These are phyloP conservation scores for Arachis monticola DNA, from an alignment of 331 rosid genomes.

Conservation along the genomic window DNA sequence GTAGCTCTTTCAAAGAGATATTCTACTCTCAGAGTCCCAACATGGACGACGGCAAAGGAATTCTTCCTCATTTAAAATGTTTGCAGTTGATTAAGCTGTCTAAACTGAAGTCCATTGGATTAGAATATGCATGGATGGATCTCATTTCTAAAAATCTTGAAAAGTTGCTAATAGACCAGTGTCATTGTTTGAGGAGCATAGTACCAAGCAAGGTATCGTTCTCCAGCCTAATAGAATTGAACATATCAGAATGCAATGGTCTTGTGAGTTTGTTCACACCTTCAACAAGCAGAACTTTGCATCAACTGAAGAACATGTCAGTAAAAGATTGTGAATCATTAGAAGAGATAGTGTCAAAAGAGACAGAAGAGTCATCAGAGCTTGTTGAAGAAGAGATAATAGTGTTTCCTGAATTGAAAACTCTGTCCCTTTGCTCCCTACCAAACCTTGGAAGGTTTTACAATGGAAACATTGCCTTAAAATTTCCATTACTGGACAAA, in stretches of 20 bases:
- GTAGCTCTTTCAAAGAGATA: slow-evolving; percentile 17
- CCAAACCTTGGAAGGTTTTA: too few relatives aligned
- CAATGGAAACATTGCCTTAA: too few relatives aligned
- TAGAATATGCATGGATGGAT: not conserved
- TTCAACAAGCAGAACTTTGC: too few relatives aligned
- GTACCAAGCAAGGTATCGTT: slow-evolving; percentile 1
- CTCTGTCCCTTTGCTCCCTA: too few relatives aligned
- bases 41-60: not conserved
- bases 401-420: too few relatives aligned
- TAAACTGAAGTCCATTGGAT: slow-evolving; percentile 19
- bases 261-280: slow-evolving; percentile 18
- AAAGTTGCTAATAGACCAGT: not conserved
- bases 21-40: slow-evolving; percentile 1
- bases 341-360: too few relatives aligned
- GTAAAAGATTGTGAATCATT: too few relatives aligned
- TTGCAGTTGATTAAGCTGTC: not conserved
- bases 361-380: too few relatives aligned
- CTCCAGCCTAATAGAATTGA: slow-evolving; percentile 9
- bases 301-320: too few relatives aligned
- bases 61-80: not conserved
- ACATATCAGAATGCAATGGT: not conserved
- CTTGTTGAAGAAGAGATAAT: too few relatives aligned
- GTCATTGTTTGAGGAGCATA: not conserved
- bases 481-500: too few relatives aligned
- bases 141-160: not conserved